A percentile compares a stretch with the other conserved stretches of the same genome.
These are phyloP conservation scores for Calonectria naviculata DNA, from an alignment of 2,329 filamentous ascomycete species.

Conservation along the genomic window DNA sequence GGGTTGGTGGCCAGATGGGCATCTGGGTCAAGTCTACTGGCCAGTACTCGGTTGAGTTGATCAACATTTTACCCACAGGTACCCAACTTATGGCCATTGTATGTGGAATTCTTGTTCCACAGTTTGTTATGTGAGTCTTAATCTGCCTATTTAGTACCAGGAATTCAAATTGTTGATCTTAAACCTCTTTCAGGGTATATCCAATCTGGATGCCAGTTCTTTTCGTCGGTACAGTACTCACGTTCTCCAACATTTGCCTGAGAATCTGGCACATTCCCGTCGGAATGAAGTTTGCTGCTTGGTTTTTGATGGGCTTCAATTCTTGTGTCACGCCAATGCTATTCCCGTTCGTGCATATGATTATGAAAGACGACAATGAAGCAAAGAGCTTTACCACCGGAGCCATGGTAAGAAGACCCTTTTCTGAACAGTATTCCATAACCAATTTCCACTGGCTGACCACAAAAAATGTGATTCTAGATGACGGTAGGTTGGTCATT, in stretches of 20 bases:
- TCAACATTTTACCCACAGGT: slow-evolving; percentile 40
- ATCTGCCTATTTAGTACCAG: not conserved
- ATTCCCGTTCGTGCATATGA: slow-evolving; percentile 35
- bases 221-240: slow-evolving; percentile 32
- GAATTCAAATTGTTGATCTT: not conserved
- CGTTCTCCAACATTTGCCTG: slow-evolving; percentile 35
- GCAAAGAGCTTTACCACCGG: slow-evolving; percentile 39
- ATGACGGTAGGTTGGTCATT: slow-evolving; percentile 43
- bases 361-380: slow-evolving; percentile 37
- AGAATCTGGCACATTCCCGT: slow-evolving; percentile 37
- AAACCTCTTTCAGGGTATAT: slow-evolving; percentile 17
- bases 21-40: slow-evolving; percentile 39
- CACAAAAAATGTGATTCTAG: slow-evolving; percentile 15
- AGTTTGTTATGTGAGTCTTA: slow-evolving; percentile 24
- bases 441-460: not conserved
- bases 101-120: slow-evolving; percentile 35
- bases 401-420: slow-evolving; percentile 30
- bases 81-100: slow-evolving; percentile 42
- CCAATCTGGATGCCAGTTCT: slow-evolving; percentile 42
- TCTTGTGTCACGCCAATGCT: slow-evolving; percentile 38
- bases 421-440: rapidly evolving
- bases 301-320: slow-evolving; percentile 32
- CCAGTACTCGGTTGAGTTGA: slow-evolving; percentile 33
- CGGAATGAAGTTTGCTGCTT: slow-evolving; percentile 31
- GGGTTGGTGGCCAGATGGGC: slow-evolving; percentile 39